phyloP scores from a whole-genome alignment of 2,329 filamentous ascomycete genomes.

The Ambrosiella beaveri region DNA sequence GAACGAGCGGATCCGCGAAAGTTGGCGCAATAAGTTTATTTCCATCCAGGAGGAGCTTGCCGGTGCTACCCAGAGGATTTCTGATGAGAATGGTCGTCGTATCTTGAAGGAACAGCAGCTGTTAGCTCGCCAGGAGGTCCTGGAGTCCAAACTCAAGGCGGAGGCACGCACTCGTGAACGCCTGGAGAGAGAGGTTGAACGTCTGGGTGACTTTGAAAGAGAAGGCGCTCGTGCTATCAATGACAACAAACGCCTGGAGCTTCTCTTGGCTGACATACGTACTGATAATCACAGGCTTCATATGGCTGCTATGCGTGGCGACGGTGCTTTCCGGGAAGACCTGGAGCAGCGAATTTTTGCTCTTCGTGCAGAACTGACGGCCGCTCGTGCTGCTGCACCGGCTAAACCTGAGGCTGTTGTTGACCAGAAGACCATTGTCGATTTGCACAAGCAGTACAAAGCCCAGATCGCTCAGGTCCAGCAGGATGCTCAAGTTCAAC shows the following conservation, averaged over 20 bases:
- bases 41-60: slow-evolving; percentile 78
- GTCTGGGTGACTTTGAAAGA: slow-evolving; percentile 46
- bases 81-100: slow-evolving; percentile 65
- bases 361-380: slow-evolving; percentile 61
- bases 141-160: slow-evolving; percentile 59
- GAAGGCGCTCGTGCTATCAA: slow-evolving; percentile 46
- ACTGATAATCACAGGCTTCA: slow-evolving; percentile 58
- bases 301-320: slow-evolving; percentile 42
- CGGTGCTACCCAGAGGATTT: slow-evolving; percentile 58
- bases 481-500: slow-evolving; percentile 68
- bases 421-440: slow-evolving; percentile 50
- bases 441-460: slow-evolving; percentile 58
- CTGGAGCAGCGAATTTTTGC: slow-evolving; percentile 63
- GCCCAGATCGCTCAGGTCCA: slow-evolving; percentile 53
- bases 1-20: slow-evolving; percentile 67
- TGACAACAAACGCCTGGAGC: slow-evolving; percentile 44
- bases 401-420: slow-evolving; percentile 72
- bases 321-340: slow-evolving; percentile 62
- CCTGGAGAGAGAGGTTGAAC: slow-evolving; percentile 47
- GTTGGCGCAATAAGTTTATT: slow-evolving; percentile 69
- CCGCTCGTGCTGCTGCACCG: slow-evolving; percentile 46
- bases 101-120: slow-evolving; percentile 64
- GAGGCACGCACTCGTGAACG: slow-evolving; percentile 54
- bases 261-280: slow-evolving; percentile 36
- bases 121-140: slow-evolving; percentile 60